A percentile compares a stretch with the other conserved stretches of the same genome.
Evolutionary conservation across 805 yeast species (phyloP).

Genomic region (Candida succiphila): DNA sequence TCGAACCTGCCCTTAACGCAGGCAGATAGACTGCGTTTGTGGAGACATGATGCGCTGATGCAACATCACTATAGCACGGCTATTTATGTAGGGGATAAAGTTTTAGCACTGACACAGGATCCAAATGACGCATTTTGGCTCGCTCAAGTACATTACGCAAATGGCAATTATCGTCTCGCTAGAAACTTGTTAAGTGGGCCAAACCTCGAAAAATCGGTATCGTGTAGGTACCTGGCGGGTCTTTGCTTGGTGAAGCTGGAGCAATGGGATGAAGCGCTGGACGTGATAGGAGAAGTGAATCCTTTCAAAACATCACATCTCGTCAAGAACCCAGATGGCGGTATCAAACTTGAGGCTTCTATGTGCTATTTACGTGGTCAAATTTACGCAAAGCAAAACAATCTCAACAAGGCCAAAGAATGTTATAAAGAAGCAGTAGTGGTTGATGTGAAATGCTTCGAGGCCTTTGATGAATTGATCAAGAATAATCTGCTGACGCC

Average conservation of each 20-base stretch:
- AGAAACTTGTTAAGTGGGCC: slow-evolving; percentile 53
- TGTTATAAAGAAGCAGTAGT: slow-evolving; percentile 78
- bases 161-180: slow-evolving; percentile 73
- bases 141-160: slow-evolving; percentile 77
- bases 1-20: slow-evolving; percentile 47
- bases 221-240: slow-evolving; percentile 76
- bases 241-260: slow-evolving; percentile 63
- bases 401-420: slow-evolving; percentile 77
- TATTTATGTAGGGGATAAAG: slow-evolving; percentile 85
- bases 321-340: slow-evolving; percentile 56
- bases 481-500: slow-evolving; percentile 71
- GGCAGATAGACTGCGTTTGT: slow-evolving; percentile 74
- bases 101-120: slow-evolving; percentile 72
- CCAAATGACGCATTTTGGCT: slow-evolving; percentile 95
- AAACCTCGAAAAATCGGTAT: slow-evolving; percentile 49
- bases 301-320: slow-evolving; percentile 42
- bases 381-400: slow-evolving; percentile 73
- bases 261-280: slow-evolving; percentile 82
- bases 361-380: slow-evolving; percentile 80
- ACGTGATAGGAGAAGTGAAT: slow-evolving; percentile 71
- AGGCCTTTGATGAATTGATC: slow-evolving; percentile 77
- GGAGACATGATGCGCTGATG: slow-evolving; percentile 91
- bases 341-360: slow-evolving; percentile 79
- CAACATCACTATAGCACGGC: slow-evolving; percentile 90
- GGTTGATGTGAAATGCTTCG: slow-evolving; percentile 87